Evolutionary conservation across 805 yeast genomes (phyloP).

Genomic region (Cyberlindnera japonica): DNA sequence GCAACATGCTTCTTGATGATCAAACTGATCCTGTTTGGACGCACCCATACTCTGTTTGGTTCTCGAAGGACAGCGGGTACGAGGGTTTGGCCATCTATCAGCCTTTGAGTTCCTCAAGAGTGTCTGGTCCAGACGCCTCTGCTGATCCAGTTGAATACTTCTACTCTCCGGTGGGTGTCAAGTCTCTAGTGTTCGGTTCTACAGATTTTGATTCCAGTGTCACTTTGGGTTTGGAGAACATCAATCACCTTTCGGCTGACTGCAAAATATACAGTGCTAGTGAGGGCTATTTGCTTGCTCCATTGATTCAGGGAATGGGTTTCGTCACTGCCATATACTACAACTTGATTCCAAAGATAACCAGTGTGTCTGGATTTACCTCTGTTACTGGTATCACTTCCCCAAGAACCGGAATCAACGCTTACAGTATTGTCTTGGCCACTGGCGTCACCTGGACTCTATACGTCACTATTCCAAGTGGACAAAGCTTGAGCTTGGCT

Average conservation of each 20-base stretch:
- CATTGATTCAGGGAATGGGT: slow-evolving; percentile 81
- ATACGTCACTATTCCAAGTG: slow-evolving; percentile 49
- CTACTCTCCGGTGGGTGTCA: slow-evolving; percentile 65
- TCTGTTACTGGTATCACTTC: slow-evolving; percentile 39
- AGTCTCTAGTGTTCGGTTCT: slow-evolving; percentile 52
- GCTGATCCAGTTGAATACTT: slow-evolving; percentile 52
- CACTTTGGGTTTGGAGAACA: slow-evolving; percentile 28
- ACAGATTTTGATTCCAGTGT: slow-evolving; percentile 34
- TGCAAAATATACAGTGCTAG: slow-evolving; percentile 24
- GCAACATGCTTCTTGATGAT: slow-evolving; percentile 62
- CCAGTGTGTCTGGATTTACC: slow-evolving; percentile 64
- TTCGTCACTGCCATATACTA: slow-evolving; percentile 65
- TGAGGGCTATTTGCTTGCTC: slow-evolving; percentile 44
- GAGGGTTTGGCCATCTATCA: slow-evolving; percentile 69
- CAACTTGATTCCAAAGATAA: slow-evolving; percentile 48
- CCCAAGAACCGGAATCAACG: slow-evolving; percentile 41
- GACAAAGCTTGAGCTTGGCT: slow-evolving; percentile 31
- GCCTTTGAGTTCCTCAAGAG: slow-evolving; percentile 53
- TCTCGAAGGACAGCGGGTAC: slow-evolving; percentile 42
- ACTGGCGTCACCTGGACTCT: slow-evolving; percentile 64
- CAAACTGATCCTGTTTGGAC: slow-evolving; percentile 76
- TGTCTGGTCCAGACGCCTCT: slow-evolving; percentile 62
- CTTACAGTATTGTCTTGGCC: slow-evolving; percentile 51
- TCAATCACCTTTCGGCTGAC: slow-evolving; percentile 34
- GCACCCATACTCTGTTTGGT: slow-evolving; percentile 78